Conservation (phyloP, 2,329 filamentous ascomycete species). For the Trichoderma endophyticum region DNA sequence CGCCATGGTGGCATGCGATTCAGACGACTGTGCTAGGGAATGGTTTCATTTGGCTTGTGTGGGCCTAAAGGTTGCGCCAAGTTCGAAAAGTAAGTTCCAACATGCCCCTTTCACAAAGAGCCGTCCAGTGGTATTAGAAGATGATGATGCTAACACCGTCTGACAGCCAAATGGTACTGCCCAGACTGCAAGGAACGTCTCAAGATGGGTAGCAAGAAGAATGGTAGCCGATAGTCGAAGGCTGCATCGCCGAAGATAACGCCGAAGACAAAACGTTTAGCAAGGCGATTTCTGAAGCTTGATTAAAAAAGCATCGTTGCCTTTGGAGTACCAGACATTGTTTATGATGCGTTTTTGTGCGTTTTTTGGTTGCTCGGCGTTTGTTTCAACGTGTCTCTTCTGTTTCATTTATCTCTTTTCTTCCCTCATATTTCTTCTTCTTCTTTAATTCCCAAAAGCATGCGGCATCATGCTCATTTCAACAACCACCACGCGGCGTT, state of each 20-base stretch:
- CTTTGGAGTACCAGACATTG: not conserved
- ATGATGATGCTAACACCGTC: conserved; percentile 4
- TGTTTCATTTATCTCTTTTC: not conserved
- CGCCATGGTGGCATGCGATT: conserved; percentile 81
- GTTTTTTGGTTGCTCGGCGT: conserved; percentile 1
- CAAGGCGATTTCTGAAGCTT: not conserved
- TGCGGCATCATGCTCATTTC: not conserved
- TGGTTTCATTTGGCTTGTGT: conserved; percentile 86
- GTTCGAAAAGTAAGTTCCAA: conserved; percentile 62
- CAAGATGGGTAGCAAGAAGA: conserved; percentile 53
- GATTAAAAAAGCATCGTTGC: not conserved
- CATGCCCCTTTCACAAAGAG: not conserved
- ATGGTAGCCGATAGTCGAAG: conserved; percentile 41
- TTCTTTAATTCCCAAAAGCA: not conserved
- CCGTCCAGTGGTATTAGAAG: not conserved
- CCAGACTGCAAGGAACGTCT: conserved; percentile 71
- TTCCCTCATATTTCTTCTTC: not conserved
- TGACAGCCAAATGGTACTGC: conserved; percentile 75
- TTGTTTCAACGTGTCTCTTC: not conserved
- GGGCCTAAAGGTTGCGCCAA: conserved; percentile 74
- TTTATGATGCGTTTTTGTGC: not conserved
- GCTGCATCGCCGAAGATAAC: not conserved
- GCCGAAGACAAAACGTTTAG: not conserved
- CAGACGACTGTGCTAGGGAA: conserved; percentile 67
- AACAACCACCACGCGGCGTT: conserved; percentile 6